A percentile compares a stretch with the other conserved stretches of the same genome.
Conservation (phyloP, 1,284 basidiomycete genomes). For the Moesziomyces parantarcticus region DNA sequence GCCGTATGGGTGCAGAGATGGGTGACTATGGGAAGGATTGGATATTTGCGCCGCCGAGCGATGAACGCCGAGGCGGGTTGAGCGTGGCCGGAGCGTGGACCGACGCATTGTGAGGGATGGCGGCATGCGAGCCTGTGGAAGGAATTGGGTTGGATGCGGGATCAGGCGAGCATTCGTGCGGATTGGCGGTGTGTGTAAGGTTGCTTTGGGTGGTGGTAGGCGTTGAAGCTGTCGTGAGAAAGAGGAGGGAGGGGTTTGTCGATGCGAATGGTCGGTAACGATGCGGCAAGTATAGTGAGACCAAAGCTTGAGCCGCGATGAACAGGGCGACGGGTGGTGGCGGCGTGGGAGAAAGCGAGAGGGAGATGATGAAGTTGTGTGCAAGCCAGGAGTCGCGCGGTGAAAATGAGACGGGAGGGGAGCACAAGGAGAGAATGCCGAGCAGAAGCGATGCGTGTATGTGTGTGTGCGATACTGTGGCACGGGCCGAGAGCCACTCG, state of each 20-base stretch:
- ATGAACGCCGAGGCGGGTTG: background rate
- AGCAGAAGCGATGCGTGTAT: too few relatives aligned
- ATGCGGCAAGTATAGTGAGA: background rate
- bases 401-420: too few relatives aligned
- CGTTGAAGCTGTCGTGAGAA: too few relatives aligned
- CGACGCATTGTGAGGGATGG: slow-evolving; percentile 26
- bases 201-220: background rate
- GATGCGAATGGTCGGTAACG: background rate
- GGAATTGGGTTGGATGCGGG: slow-evolving; percentile 1
- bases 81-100: slow-evolving; percentile 10
- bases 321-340: background rate
- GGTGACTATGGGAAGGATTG: too few relatives aligned
- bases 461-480: too few relatives aligned
- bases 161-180: slow-evolving; percentile 7
- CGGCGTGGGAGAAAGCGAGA: too few relatives aligned
- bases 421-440: too few relatives aligned
- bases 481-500: too few relatives aligned
- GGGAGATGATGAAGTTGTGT: too few relatives aligned
- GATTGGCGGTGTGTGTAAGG: slow-evolving; percentile 8
- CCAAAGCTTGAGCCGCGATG: background rate
- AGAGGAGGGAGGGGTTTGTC: background rate
- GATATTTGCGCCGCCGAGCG: slow-evolving; percentile 1
- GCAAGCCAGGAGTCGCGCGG: too few relatives aligned
- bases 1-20: background rate
- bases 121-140: slow-evolving; percentile 11